Base-by-base conservation (phyloP, 352 stramenopile genomes). In the Blastocystis sp. region DNA sequence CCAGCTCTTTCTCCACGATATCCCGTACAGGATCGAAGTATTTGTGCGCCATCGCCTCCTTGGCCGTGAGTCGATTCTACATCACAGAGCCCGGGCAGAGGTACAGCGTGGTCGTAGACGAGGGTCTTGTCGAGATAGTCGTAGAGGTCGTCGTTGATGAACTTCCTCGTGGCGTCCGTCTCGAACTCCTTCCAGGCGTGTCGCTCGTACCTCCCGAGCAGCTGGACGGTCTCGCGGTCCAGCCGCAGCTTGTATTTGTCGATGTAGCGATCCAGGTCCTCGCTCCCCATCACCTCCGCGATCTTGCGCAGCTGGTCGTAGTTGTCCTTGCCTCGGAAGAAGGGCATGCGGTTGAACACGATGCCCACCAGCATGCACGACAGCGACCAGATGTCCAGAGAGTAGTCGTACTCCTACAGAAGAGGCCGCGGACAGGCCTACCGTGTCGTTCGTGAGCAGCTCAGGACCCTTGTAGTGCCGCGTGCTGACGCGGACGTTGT, bases 251-350 rank as follows among this genome's bases (percentile, higher is more conserved):
- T 96, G 93, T 99, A 99, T 45, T 95, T 98, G 76, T 98, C 97
- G 43, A 99, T 92, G 92, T 99, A 99, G 90, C 98, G 94, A 76
- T 98, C 98, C 9, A 99, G 93, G 91, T 99, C 97, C 90, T 99
- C 97, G 9, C 96, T 98, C 68, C 96, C 96, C 90, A 98, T 94
- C 43, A 96, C 93, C 92, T 98, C 98, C 70, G 95, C 96, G 90
- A 99, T 98, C 92, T 98, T 98, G 37, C 98, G 96, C 34, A 99
- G 92, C 92, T 99, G 97, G 92, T 99, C 97, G 91, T 98, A 98
- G 91, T 99, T 99, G 90, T 99, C 96, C 82, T 98, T 95, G 45
- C 97, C 97, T 90, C 98, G 96, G 92, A 99, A 99, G 91, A 99
- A 99, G 6, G 96, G 97, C 90, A 98, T 97, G 91, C 98, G 98